Evolutionary conservation across 148 eudicot species (phyloP), one percentile per base, ranked within the genome.

Genomic region (Polygonum maritimum): DNA sequence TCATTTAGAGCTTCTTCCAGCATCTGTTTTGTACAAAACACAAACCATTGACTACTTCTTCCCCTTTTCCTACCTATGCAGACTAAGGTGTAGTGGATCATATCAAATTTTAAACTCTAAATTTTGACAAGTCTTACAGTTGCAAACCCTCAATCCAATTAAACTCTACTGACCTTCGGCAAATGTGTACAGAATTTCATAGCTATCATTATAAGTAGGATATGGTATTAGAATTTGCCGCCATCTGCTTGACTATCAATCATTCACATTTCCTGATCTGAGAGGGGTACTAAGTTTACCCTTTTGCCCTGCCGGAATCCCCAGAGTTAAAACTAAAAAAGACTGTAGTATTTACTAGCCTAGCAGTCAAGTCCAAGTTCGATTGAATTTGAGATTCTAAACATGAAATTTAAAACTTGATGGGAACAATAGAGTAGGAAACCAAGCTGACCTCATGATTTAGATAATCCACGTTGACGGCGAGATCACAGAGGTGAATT

Each of bases 381-480:
- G 21, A 57, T 10, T 57, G 33, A 57, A 54, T 54, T 54, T 8
- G 3, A 19, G 21, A 57, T 21, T 21, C 13, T 62, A 38, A 62
- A 62, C 10, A 31, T 39, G 40, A 33, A 67, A 35, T 13, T 15
- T 35, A 21, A 33, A 22, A 60, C 10, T 12, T 18, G 67, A 60
- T 14, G 41, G 71, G 2, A 26, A 31, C 36, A 67, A 36, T 2
- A 67, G 44, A 26, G 31, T 26, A 26, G 31, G 31, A 65, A 67
- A 21, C 71, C 41, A 22, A 54, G 60, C 80, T 14, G 48, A 93
- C 98, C 98, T 92, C 90, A 2, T 76, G 83, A 78, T 94, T 94
- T 51, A 94, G 44, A 57, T 80, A 87, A 70, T 94, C 93, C 33
- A 92, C 96, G 78, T 94, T 92, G n/a, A 94, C 84, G 14, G 96